phyloP scores from a whole-genome alignment of 2,329 filamentous ascomycete genomes.

The Seiridium unicorne region DNA sequence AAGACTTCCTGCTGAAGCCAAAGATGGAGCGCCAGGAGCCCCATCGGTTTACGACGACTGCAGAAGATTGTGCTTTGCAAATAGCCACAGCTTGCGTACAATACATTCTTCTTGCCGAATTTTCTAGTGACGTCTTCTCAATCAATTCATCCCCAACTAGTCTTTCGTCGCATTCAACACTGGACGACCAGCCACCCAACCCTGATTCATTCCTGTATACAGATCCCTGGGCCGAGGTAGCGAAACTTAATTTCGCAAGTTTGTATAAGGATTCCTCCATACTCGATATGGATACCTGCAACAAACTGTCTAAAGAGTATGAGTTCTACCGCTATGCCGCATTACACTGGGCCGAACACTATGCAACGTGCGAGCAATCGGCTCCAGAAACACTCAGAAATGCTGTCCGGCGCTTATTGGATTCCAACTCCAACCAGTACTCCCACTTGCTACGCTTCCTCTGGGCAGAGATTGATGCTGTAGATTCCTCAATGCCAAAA shows the following conservation, averaged over 20 bases:
- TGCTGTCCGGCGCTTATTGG: constrained; percentile 16
- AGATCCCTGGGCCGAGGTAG: constrained; percentile 6
- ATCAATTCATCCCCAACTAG: neutral
- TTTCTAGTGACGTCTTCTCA: constrained; percentile 25
- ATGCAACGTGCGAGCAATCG: constrained; percentile 16
- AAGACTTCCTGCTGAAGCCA: constrained; percentile 29
- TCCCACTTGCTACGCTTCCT: constrained; percentile 33
- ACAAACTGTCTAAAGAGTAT: constrained; percentile 21
- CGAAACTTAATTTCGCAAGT: constrained; percentile 13
- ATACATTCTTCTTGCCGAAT: constrained; percentile 32
- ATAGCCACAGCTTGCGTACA: constrained; percentile 19
- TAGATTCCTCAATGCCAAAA: constrained; percentile 14
- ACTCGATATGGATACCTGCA: constrained; percentile 20
- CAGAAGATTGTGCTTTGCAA: constrained; percentile 12
- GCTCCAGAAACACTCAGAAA: constrained; percentile 16
- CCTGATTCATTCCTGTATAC: neutral
- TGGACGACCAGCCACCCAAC: neutral
- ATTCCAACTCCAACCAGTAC: constrained; percentile 14
- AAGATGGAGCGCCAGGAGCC: neutral
- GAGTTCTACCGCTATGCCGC: constrained; percentile 34
- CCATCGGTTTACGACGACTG: constrained; percentile 1
- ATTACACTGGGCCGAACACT: constrained; percentile 34
- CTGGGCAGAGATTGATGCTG: constrained; percentile 19
- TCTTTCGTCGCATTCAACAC: neutral
- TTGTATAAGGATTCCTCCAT: constrained; percentile 24